Percentiles rank a stretch among this genome's conserved stretches.
Conservation (phyloP, 345 rosid species). For the Citrus unshiu region DNA sequence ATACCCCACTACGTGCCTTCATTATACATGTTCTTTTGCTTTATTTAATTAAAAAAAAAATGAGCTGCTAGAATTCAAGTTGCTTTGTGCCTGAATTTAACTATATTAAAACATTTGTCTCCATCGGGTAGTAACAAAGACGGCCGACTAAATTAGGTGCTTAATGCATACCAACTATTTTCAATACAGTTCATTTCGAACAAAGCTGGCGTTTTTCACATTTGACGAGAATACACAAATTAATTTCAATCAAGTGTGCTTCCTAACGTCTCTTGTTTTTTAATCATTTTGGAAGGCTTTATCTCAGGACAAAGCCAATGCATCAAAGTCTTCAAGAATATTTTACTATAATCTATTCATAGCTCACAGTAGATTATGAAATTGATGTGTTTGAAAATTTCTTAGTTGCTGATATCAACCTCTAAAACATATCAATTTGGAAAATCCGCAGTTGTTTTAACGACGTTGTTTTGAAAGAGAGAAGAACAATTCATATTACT, state of each 20-base stretch:
- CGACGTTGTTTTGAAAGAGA: too few species aligned
- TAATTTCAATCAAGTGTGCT: not conserved
- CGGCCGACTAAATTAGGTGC: not conserved
- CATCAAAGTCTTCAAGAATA: not conserved
- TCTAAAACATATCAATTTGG: too few species aligned
- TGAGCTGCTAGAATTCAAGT: not conserved
- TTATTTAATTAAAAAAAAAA: too few species aligned
- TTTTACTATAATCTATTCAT: not conserved
- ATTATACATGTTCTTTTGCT: too few species aligned
- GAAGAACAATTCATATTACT: too few species aligned
- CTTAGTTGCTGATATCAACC: too few species aligned
- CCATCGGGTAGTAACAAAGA: not conserved
- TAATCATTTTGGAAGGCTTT: not conserved
- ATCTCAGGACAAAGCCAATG: not conserved
- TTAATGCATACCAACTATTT: not conserved
- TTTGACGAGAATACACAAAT: not conserved
- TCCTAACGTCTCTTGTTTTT: not conserved
- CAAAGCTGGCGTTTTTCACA: not conserved
- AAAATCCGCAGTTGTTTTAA: too few species aligned
- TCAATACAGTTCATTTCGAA: not conserved
- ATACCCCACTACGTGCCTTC: too few species aligned
- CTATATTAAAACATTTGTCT: not conserved
- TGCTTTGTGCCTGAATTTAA: not conserved
- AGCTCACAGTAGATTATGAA: not conserved
- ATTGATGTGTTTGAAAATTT: too few species aligned